Evolutionary conservation across 2,329 filamentous ascomycete genomes (phyloP), one percentile per base, ranked within the genome.

Genomic region (Aureobasidium leucospermi): DNA sequence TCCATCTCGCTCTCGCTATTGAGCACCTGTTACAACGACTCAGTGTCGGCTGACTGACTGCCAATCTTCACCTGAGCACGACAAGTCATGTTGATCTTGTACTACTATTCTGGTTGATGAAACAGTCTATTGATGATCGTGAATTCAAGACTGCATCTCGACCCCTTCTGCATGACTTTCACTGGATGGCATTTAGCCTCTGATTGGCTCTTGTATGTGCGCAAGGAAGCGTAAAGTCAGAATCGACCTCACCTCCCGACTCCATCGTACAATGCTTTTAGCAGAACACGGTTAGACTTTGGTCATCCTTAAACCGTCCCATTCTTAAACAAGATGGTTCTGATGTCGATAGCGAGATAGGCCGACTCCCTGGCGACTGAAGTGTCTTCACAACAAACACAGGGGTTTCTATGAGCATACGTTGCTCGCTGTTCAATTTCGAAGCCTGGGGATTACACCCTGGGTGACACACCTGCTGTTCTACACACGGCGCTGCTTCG

Each of bases 1-100:
- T 38, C 38, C n/a, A 46, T 56, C 32, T 56, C 41, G 41, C 32
- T 56, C 41, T 56, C 41, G 52, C 28, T 56, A 38, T 45, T 16
- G 6, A 36, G 31, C 11, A 45, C 41, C 52, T 56, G 28, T 46
- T 43, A 23, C 39, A 32, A 38, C 36, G 51, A 55, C 10, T 55
- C 52, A 46, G 41, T 16, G 29, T 56, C 41, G 39, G 31, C 52
- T 56, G 52, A 56, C 52, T 56, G 41, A 16, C 16, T 31, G 48
- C 48, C 28, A 34, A 39, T 52, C 34, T 19, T 28, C 1, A n/a
- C 23, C 8, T 15, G 15, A 19, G 13, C n/a, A 34, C 48, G 19
- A 52, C 51, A 19, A 19, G n/a, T 9, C 39, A n/a, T 13, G 51
- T 42, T 10, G 39, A 55, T 55, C 51, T 46, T 10, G 15, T 10